phyloP scores from a whole-genome alignment of 2,329 filamentous ascomycete species.

The Epicoccum sorghinum region DNA sequence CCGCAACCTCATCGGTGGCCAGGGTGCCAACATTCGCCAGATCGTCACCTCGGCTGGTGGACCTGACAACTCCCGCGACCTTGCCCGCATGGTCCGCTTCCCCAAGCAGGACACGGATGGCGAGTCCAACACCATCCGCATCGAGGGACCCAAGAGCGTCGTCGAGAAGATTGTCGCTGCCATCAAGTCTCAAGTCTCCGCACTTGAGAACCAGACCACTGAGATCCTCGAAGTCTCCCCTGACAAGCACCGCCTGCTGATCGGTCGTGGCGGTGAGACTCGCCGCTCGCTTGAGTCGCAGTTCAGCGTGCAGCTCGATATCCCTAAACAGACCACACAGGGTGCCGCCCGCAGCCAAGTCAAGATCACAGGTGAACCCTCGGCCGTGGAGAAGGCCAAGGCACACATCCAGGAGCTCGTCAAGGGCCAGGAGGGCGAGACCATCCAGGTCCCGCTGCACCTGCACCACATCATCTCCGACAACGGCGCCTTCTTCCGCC shows the following conservation, averaged over 20 bases:
- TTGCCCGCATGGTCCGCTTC: slow-evolving; percentile 92
- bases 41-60: slow-evolving; percentile 90
- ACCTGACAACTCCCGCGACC: slow-evolving; percentile 80
- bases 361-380: slow-evolving; percentile 80
- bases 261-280: slow-evolving; percentile 88
- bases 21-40: slow-evolving; percentile 82
- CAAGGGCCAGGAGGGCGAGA: slow-evolving; percentile 88
- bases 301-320: slow-evolving; percentile 85
- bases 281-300: slow-evolving; percentile 84
- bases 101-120: slow-evolving; percentile 85
- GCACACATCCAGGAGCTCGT: slow-evolving; percentile 78
- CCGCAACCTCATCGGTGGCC: slow-evolving; percentile 83
- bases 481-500: slow-evolving; percentile 92
- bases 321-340: slow-evolving; percentile 74
- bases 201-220: slow-evolving; percentile 82
- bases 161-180: slow-evolving; percentile 87
- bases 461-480: slow-evolving; percentile 86
- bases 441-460: slow-evolving; percentile 79
- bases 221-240: slow-evolving; percentile 81
- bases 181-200: slow-evolving; percentile 80
- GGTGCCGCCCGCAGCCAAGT: slow-evolving; percentile 83
- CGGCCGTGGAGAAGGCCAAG: slow-evolving; percentile 83
- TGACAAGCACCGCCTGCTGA: slow-evolving; percentile 88
- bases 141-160: slow-evolving; percentile 82
- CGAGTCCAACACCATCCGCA: slow-evolving; percentile 78